Conservation (phyloP, 2,329 filamentous ascomycete species). For the Neonectria sp. region DNA sequence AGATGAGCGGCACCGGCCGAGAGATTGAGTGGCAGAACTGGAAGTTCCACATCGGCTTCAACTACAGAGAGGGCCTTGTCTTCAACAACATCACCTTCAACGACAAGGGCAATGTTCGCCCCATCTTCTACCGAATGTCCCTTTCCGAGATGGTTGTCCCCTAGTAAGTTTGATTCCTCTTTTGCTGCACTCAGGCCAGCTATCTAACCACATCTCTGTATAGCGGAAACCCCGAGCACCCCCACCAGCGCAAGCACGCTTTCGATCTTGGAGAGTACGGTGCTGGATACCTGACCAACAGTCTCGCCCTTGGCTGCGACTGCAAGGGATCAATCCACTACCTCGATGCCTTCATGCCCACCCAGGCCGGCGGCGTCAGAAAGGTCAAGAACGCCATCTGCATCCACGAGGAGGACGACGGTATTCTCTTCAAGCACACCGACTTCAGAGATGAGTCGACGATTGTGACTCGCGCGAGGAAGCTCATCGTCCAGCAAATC, state of each 20-base stretch:
- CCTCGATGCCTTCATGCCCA: constrained; percentile 89
- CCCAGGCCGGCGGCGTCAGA: constrained; percentile 79
- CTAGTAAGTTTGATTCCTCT: constrained; percentile 62
- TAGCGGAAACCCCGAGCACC: constrained; percentile 81
- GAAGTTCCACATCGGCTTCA: constrained; percentile 94
- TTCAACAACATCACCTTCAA: constrained; percentile 92
- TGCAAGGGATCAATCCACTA: constrained; percentile 95
- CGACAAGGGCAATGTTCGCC: constrained; percentile 83
- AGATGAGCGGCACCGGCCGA: constrained; percentile 75
- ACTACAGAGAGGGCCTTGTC: constrained; percentile 93
- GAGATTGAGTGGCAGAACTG: constrained; percentile 93
- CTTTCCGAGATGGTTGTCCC: constrained; percentile 96
- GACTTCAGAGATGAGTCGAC: constrained; percentile 93
- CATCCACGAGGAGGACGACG: constrained; percentile 93
- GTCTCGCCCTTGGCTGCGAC: constrained; percentile 82
- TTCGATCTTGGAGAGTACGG: constrained; percentile 88
- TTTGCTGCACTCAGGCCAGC: background rate
- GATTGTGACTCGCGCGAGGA: constrained; percentile 88
- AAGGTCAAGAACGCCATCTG: constrained; percentile 96
- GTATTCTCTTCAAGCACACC: constrained; percentile 94
- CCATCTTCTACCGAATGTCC: constrained; percentile 90
- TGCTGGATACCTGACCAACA: constrained; percentile 88
- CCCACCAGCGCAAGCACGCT: constrained; percentile 86
- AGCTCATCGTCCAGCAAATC: constrained; percentile 90
- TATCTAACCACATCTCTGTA: constrained; percentile 20